A percentile compares a stretch with the other conserved stretches of the same genome.
phyloP scores from a whole-genome alignment of 805 yeast species.

The Teunomyces stri region DNA sequence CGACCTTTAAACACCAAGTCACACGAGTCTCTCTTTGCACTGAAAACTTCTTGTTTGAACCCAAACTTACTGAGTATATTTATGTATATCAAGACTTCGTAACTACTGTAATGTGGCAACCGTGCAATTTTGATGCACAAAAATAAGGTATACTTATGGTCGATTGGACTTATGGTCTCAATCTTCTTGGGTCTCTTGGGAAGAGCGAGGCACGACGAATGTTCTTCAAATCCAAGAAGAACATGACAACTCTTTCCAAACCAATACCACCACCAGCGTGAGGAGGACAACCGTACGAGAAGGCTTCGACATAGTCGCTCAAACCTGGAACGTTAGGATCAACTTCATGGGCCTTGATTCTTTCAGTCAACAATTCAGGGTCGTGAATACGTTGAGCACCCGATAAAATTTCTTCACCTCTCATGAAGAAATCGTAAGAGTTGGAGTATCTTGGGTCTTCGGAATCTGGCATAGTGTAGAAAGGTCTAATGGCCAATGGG shows the following conservation, averaged over 20 bases:
- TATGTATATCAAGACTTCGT: too few species aligned
- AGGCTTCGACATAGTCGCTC: slow-evolving; percentile 88
- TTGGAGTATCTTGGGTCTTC: slow-evolving; percentile 90
- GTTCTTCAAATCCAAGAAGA: slow-evolving; percentile 93
- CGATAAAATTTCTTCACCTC: slow-evolving; percentile 98
- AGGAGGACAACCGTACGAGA: slow-evolving; percentile 94
- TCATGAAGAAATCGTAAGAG: slow-evolving; percentile 99
- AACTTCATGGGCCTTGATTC: slow-evolving; percentile 81
- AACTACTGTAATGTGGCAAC: not conserved
- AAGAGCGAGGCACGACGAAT: slow-evolving; percentile 97
- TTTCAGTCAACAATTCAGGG: slow-evolving; percentile 72
- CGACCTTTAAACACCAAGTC: too few species aligned
- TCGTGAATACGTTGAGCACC: slow-evolving; percentile 99
- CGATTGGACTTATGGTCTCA: slow-evolving; percentile 61
- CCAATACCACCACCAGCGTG: slow-evolving; percentile 99
- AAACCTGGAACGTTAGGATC: slow-evolving; percentile 80
- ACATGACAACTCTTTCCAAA: slow-evolving; percentile 97
- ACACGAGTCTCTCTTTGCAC: too few species aligned
- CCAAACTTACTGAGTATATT: too few species aligned
- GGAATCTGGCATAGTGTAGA: slow-evolving; percentile 98
- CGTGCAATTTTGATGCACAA: not conserved
- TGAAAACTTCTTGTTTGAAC: too few species aligned
- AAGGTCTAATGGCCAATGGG: slow-evolving; percentile 96
- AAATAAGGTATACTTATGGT: not conserved
- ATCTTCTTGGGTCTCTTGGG: slow-evolving; percentile 98